phyloP scores from a whole-genome alignment of 176 grass and related monocot species.

The Metroxylon sagu region DNA sequence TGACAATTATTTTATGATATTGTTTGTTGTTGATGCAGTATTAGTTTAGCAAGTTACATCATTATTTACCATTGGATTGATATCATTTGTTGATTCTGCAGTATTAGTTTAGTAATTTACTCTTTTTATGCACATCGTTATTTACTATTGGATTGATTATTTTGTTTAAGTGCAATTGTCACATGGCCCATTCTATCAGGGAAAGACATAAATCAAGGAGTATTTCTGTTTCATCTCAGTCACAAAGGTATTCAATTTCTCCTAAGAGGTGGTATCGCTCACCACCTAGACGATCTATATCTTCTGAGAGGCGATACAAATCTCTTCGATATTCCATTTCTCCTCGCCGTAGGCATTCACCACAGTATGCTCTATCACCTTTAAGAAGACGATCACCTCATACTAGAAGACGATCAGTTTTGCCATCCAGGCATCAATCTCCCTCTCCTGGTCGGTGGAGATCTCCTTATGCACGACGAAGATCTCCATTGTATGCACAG shows the following conservation, averaged over 20 bases:
- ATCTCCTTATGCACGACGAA: conserved; percentile 37
- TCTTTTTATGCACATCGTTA: too few relatives aligned
- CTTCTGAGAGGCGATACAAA: conserved; percentile 37
- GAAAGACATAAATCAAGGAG: conserved; percentile 41
- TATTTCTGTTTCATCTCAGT: conserved; percentile 41
- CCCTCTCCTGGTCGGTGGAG: conserved; percentile 24
- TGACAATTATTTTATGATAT: too few relatives aligned
- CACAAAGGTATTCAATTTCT: conserved; percentile 44
- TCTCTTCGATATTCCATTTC: conserved; percentile 36
- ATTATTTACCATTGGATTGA: too few relatives aligned
- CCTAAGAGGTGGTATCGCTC: conserved; percentile 41
- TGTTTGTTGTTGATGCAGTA: too few relatives aligned
- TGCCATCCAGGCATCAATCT: conserved; percentile 34
- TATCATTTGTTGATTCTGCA: too few relatives aligned
- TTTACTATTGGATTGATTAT: too few relatives aligned
- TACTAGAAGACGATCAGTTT: conserved; percentile 38
- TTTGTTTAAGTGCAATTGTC: too few relatives aligned
- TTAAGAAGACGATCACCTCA: conserved; percentile 45
- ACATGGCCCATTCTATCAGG: conserved; percentile 23
- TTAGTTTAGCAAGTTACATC: too few relatives aligned
- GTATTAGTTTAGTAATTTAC: too few relatives aligned
- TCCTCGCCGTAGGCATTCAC: conserved; percentile 43
- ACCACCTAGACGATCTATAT: conserved; percentile 24
- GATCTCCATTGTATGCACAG: conserved; percentile 38
- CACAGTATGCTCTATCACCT: conserved; percentile 27